Percentiles rank a stretch among this genome's conserved stretches.
These are phyloP conservation scores for Corymbia calophylla DNA, from an alignment of 441 rosid genomes.

Conservation along the genomic window DNA sequence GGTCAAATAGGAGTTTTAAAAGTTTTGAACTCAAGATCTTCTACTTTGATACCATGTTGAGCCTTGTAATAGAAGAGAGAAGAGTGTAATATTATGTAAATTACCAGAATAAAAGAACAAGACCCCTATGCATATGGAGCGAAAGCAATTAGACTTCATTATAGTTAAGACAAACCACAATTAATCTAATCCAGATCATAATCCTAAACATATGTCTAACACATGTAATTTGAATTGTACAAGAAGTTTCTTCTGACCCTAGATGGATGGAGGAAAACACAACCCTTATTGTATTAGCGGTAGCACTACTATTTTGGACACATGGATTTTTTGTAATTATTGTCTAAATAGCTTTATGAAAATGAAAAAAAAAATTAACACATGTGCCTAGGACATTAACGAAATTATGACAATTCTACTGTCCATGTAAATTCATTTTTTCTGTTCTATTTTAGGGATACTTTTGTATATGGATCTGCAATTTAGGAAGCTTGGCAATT, in stretches of 20 bases:
- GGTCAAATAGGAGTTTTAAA: too few species aligned
- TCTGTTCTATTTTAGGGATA: too few species aligned
- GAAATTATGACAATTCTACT: background rate
- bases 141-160: background rate
- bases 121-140: background rate
- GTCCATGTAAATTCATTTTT: background rate
- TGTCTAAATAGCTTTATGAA: background rate
- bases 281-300: background rate
- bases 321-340: rapidly evolving
- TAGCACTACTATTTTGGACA: rapidly evolving
- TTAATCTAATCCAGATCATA: background rate
- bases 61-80: rapidly evolving
- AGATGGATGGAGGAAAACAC: background rate
- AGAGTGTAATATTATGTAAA: background rate
- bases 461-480: background rate
- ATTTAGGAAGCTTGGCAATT: background rate
- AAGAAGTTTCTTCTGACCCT: background rate
- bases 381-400: background rate
- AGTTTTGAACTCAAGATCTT: too few species aligned
- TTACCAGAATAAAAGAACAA: rapidly evolving
- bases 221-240: background rate
- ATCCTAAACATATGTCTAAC: background rate
- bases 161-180: background rate
- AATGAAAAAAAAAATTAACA: background rate
- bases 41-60: background rate